Evolutionary conservation across 768 basidiomycete genomes (phyloP).

Genomic region (Macrolepiota dolichaula): DNA sequence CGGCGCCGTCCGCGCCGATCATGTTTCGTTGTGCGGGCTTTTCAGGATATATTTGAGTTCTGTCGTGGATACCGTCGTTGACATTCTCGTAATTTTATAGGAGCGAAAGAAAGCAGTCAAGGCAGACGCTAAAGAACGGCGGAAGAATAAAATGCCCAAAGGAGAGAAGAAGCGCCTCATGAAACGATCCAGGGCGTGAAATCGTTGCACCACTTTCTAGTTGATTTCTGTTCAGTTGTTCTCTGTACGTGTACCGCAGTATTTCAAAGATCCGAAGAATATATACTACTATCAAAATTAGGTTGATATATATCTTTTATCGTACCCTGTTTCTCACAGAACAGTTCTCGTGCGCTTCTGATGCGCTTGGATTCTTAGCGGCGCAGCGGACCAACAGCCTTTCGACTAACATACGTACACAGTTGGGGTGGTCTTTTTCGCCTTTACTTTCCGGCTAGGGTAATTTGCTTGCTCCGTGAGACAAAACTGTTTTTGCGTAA

Average conservation of each 20-base stretch:
- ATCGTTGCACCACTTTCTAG: neutral
- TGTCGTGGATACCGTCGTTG: neutral
- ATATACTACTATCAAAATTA: neutral
- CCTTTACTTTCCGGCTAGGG: too few species aligned
- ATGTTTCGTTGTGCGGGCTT: neutral
- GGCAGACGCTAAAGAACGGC: conserved; percentile 80
- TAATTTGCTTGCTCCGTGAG: too few species aligned
- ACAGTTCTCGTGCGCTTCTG: neutral
- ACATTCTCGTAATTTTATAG: conserved; percentile 35
- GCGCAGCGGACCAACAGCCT: neutral
- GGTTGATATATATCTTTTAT: conserved; percentile 4
- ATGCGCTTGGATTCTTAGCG: neutral
- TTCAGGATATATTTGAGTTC: neutral
- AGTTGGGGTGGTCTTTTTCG: neutral
- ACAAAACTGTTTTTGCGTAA: too few species aligned
- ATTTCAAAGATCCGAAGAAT: neutral
- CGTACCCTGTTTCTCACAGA: neutral
- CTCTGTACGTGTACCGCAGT: neutral
- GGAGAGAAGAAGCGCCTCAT: conserved; percentile 88
- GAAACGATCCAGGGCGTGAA: conserved; percentile 41
- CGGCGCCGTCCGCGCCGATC: neutral
- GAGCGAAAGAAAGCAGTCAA: conserved; percentile 91
- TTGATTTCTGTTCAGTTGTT: neutral
- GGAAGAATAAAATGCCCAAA: conserved; percentile 94
- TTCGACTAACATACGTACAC: neutral